Conservation (phyloP, 805 yeast genomes). For the Millerozyma acaciae region DNA sequence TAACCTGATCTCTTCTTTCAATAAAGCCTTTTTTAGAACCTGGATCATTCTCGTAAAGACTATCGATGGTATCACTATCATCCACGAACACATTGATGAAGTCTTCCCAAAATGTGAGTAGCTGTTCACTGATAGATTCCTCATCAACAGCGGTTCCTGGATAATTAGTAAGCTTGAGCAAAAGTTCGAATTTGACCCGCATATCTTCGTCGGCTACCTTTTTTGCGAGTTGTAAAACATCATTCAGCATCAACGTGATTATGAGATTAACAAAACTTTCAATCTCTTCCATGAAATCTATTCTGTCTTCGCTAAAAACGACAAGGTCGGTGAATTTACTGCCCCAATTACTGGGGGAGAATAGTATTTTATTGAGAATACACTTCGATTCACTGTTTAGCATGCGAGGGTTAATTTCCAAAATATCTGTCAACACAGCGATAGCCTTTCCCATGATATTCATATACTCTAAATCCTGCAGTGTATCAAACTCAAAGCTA, state of each 20-base stretch:
- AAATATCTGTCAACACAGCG: slow-evolving; percentile 38
- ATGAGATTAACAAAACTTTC: slow-evolving; percentile 43
- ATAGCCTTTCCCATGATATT: slow-evolving; percentile 22
- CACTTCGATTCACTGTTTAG: slow-evolving; percentile 27
- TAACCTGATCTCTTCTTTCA: slow-evolving; percentile 26
- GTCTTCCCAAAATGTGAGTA: slow-evolving; percentile 68
- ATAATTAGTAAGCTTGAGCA: slow-evolving; percentile 51
- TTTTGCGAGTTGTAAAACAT: slow-evolving; percentile 40
- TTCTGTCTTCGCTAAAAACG: slow-evolving; percentile 27
- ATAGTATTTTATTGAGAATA: slow-evolving; percentile 31
- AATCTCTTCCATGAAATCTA: slow-evolving; percentile 29
- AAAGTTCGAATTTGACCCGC: slow-evolving; percentile 42
- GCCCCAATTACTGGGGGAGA: slow-evolving; percentile 43
- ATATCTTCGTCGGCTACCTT: slow-evolving; percentile 32
- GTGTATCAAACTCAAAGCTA: slow-evolving; percentile 3
- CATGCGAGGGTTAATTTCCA: slow-evolving; percentile 45
- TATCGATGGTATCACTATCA: slow-evolving; percentile 37
- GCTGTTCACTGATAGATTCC: slow-evolving; percentile 48
- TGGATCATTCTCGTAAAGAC: slow-evolving; percentile 11
- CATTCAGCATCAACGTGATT: slow-evolving; percentile 45
- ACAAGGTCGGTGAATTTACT: slow-evolving; percentile 30
- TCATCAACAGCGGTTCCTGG: slow-evolving; percentile 57
- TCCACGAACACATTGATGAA: slow-evolving; percentile 54
- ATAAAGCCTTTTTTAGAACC: slow-evolving; percentile 14
- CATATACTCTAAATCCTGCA: slow-evolving; percentile 8